Conservation (phyloP, 2,329 filamentous ascomycete genomes). For the Cucurbitaria berberidis region DNA sequence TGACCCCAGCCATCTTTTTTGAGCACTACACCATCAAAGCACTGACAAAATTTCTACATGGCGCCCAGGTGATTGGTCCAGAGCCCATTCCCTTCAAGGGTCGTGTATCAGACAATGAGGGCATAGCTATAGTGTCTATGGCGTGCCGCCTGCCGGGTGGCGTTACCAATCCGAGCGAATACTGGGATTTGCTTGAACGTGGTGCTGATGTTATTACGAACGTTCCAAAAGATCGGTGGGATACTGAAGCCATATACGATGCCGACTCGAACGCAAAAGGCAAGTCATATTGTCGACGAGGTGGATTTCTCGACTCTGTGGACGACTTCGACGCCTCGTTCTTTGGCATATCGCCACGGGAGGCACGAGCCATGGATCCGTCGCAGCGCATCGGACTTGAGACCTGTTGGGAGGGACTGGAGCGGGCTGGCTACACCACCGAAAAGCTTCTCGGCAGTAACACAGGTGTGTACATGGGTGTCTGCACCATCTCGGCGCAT, state of each 20-base stretch:
- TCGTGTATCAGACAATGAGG: too few relatives aligned
- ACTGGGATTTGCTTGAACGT: background rate
- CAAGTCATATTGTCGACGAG: too few relatives aligned
- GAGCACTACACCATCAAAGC: too few relatives aligned
- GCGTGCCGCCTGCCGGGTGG: background rate
- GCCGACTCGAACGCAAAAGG: too few relatives aligned
- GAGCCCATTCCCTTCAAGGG: too few relatives aligned
- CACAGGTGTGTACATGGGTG: constrained; percentile 34
- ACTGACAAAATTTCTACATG: too few relatives aligned
- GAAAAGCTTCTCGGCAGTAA: constrained; percentile 25
- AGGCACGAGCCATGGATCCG: constrained; percentile 38
- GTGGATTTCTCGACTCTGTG: constrained; percentile 38
- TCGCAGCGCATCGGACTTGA: constrained; percentile 32
- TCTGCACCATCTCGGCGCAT: too few relatives aligned
- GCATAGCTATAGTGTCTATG: background rate
- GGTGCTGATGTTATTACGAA: background rate
- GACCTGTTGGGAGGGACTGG: constrained; percentile 37
- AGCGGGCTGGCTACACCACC: constrained; percentile 30
- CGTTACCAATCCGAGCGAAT: background rate
- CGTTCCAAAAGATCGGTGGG: background rate
- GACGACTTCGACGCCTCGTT: constrained; percentile 36
- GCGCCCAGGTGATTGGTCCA: too few relatives aligned
- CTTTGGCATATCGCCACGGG: constrained; percentile 40
- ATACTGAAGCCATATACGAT: too few relatives aligned
- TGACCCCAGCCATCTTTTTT: too few relatives aligned